Base-by-base conservation (phyloP, 2,329 filamentous ascomycete species). In the Botrytis fabae region DNA sequence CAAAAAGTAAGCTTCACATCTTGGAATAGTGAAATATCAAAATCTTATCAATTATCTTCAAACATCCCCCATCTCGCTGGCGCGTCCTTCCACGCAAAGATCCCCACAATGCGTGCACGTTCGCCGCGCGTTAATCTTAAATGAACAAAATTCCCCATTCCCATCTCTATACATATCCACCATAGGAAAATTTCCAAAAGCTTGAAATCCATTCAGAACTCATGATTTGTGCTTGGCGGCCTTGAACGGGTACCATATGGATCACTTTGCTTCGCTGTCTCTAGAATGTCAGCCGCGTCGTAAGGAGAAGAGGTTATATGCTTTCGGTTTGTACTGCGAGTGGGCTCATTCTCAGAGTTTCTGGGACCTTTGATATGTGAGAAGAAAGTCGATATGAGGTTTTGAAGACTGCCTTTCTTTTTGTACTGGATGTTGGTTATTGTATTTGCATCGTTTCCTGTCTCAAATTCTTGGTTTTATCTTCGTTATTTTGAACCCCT, bases 41-140 rank as follows among this genome's bases (percentile, higher is more conserved):
- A 28, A 9, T 2, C n/a, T 28, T 57, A 28, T 9, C 40, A 16
- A n/a, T 22, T 46, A 63, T 64, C 14, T 25, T 22, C 42, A 32
- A 64, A 25, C 18, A 22, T n/a, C 5, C 42, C 12, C 20, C 42
- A 44, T 60, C n/a, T 60, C n/a, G 66, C 51, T 69, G 66, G 51
- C 66, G 66, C 51, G 51, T 54, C 66, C 66, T n/a, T 69, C 35
- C n/a, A 69, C 66, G 54, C 54, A 69, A 54, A 69, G n/a, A 40
- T 35, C 57, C 38, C 51, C 66, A 57, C 66, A 44, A 32, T 28
- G 14, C n/a, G 66, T 59, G 66, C 65, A 69, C 65, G 48, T 69
- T 69, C 65, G 48, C 65, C 35, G 66, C 66, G 51, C 66, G 66
- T 69, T 69, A 59, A 54, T 59, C 51, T 59, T 32, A 59, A 69